A percentile compares a stretch with the other conserved stretches of the same genome.
Evolutionary conservation across 305 asterid genomes (phyloP).

Genomic region (Fraxinus velutina): DNA sequence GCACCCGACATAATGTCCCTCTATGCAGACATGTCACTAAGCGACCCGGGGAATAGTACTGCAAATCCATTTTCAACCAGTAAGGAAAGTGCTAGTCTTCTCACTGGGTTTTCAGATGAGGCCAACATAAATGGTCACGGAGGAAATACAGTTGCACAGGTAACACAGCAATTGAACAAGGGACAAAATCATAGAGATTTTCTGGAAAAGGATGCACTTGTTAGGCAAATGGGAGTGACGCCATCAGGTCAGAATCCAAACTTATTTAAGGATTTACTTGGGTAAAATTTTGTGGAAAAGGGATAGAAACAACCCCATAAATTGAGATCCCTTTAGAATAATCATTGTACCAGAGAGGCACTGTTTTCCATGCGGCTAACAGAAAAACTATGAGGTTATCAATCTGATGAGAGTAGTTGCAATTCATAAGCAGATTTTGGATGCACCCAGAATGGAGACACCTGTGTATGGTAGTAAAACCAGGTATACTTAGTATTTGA

Average conservation of each 20-base stretch:
- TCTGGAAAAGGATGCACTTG: conserved; percentile 81
- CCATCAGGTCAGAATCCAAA: conserved; percentile 86
- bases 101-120: conserved; percentile 24
- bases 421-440: not conserved
- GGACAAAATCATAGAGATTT: conserved; percentile 73
- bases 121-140: conserved; percentile 44
- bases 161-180: conserved; percentile 41
- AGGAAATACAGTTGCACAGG: conserved; percentile 31
- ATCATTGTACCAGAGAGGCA: not conserved
- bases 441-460: not conserved
- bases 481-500: not conserved
- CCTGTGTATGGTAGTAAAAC: not conserved
- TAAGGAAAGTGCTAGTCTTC: conserved; percentile 17
- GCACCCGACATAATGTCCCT: conserved; percentile 58
- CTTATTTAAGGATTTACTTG: conserved; percentile 76
- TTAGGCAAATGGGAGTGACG: conserved; percentile 84
- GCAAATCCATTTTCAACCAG: conserved; percentile 26
- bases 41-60: conserved; percentile 29
- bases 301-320: conserved; percentile 13
- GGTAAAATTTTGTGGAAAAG: conserved; percentile 31
- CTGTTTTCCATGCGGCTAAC: not conserved
- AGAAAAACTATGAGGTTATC: not conserved
- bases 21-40: conserved; percentile 52
- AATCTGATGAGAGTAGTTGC: not conserved
- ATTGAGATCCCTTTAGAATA: conserved; percentile 5